These are phyloP conservation scores for Hondaea fermentalgiana DNA, from an alignment of 108 stramenopile species.

Conservation along the genomic window DNA sequence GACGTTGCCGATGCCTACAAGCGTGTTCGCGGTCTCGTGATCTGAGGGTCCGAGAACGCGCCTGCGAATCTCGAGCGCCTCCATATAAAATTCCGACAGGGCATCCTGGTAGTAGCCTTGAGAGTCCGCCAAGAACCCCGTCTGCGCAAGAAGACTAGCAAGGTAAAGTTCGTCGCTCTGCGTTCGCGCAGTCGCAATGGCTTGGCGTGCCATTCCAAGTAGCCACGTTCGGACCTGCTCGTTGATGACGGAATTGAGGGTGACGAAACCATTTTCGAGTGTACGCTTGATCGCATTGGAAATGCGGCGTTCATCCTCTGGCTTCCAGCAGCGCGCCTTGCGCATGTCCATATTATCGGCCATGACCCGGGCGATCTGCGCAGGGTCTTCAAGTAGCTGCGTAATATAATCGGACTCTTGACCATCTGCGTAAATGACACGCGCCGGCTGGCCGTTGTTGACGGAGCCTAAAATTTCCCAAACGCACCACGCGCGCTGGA, in stretches of 20 bases:
- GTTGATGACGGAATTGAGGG: not conserved
- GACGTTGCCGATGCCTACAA: no score
- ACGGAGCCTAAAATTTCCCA: not conserved
- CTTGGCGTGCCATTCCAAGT: not conserved
- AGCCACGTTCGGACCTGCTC: not conserved
- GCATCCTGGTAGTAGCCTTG: no score
- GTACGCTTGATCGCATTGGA: not conserved
- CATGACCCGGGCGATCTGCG: not conserved
- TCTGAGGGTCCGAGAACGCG: no score
- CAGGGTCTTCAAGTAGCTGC: not conserved
- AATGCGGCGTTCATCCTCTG: not conserved
- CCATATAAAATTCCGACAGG: no score
- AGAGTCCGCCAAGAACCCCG: no score
- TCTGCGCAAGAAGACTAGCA: no score
- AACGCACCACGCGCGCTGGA: not conserved
- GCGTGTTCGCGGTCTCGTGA: no score
- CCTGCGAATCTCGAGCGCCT: no score
- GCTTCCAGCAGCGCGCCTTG: not conserved
- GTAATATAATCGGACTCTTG: not conserved
- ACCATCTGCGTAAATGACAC: not conserved
- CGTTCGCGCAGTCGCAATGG: no score
- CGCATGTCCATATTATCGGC: not conserved
- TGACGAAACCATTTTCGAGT: not conserved
- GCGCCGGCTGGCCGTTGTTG: not conserved
- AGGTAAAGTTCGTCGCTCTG: no score